These are phyloP conservation scores for Colletotrichum chlorophyti DNA, from an alignment of 2,329 filamentous ascomycete genomes.

Conservation along the genomic window DNA sequence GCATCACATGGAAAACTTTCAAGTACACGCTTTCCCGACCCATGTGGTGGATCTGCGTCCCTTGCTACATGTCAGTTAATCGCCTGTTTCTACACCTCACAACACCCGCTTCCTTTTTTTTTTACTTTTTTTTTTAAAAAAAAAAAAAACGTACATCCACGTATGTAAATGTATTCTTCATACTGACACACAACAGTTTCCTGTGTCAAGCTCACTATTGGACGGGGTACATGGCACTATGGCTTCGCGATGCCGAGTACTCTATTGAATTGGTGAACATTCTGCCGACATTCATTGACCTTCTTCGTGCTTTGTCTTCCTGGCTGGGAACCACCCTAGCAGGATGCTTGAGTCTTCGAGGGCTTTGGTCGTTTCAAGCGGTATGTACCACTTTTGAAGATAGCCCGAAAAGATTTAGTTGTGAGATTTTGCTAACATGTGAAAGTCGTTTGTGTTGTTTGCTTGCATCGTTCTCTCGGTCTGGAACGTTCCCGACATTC, in stretches of 20 bases:
- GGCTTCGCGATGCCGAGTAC: slow-evolving; percentile 25
- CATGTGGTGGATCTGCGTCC: slow-evolving; percentile 33
- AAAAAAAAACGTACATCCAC: no score
- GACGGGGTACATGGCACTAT: slow-evolving; percentile 31
- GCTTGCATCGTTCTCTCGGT: slow-evolving; percentile 35
- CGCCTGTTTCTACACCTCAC: no score
- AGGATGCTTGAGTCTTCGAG: slow-evolving; percentile 35
- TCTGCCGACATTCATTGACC: slow-evolving; percentile 35
- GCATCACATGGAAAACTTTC: slow-evolving; percentile 33
- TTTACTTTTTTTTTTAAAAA: no score
- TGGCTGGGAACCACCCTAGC: slow-evolving; percentile 38
- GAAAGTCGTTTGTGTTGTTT: slow-evolving; percentile 34
- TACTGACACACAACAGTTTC: slow-evolving; percentile 21
- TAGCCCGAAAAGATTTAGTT: fast-evolving
- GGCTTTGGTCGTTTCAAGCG: slow-evolving; percentile 37
- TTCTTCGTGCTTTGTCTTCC: slow-evolving; percentile 34
- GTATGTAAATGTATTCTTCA: no score
- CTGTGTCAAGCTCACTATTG: slow-evolving; percentile 34
- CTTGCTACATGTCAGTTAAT: slow-evolving; percentile 27
- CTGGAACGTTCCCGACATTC: slow-evolving; percentile 37
- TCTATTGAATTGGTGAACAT: slow-evolving; percentile 28
- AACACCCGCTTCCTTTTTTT: no score
- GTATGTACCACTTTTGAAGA: not conserved
- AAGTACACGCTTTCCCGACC: slow-evolving; percentile 31
- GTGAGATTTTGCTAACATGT: not conserved